Conservation (phyloP, 768 basidiomycete genomes). For the Fomitopsis pulvina region DNA sequence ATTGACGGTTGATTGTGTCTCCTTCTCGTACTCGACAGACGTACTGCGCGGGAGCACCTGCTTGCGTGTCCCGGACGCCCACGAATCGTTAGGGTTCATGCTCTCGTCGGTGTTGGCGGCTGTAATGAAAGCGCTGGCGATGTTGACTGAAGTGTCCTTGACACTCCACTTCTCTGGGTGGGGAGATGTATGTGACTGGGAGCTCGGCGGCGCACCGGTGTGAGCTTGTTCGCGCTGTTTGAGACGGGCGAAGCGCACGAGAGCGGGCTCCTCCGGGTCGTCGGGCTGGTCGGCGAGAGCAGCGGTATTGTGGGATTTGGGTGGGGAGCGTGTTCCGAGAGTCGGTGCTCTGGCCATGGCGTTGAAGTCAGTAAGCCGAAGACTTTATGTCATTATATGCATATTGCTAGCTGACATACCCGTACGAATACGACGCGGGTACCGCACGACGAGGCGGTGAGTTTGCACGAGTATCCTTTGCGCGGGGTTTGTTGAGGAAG, state of each 20-base stretch:
- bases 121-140: constrained; percentile 74
- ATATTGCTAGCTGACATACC: constrained; percentile 36
- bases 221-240: constrained; percentile 36
- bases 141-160: constrained; percentile 82
- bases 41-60: constrained; percentile 60
- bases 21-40: constrained; percentile 74
- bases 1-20: constrained; percentile 43
- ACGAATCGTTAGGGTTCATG: constrained; percentile 52
- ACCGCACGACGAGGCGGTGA: constrained; percentile 32
- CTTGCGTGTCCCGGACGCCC: constrained; percentile 56
- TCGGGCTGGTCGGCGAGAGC: constrained; percentile 28
- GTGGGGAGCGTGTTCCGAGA: constrained; percentile 50
- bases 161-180: constrained; percentile 67
- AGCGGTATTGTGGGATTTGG: constrained; percentile 39
- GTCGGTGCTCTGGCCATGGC: constrained; percentile 44
- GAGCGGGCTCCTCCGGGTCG: constrained; percentile 39
- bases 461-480: constrained; percentile 21
- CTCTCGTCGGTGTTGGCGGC: constrained; percentile 38
- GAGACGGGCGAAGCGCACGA: constrained; percentile 40
- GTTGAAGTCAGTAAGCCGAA: constrained; percentile 16
- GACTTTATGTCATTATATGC: constrained; percentile 16
- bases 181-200: constrained; percentile 29
- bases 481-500: constrained; percentile 58
- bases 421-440: constrained; percentile 64
- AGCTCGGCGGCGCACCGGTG: constrained; percentile 7